Evolutionary conservation across 176 grass and related monocot species (phyloP).

Genomic region (Musa acuminata): DNA sequence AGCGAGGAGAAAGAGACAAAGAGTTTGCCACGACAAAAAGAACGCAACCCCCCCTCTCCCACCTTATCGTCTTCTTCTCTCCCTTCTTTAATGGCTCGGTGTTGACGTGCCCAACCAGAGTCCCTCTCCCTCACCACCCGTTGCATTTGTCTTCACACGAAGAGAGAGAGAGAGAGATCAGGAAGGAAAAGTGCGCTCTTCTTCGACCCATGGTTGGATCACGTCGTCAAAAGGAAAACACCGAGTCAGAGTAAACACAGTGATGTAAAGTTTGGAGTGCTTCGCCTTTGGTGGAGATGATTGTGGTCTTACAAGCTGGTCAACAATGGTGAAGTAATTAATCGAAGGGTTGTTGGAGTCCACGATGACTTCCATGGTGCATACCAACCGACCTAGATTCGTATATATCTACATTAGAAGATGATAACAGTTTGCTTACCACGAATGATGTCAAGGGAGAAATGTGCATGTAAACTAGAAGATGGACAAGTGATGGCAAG

Average conservation of each 20-base stretch:
- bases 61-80: background rate
- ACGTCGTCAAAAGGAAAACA: background rate
- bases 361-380: too few species aligned
- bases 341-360: too few species aligned
- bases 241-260: background rate
- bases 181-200: background rate
- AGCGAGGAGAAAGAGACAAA: background rate
- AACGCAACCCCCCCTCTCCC: background rate
- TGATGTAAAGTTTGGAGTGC: background rate
- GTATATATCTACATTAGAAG: too few species aligned
- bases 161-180: background rate
- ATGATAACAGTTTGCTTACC: too few species aligned
- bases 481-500: too few species aligned
- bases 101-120: conserved; percentile 7
- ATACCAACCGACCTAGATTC: too few species aligned
- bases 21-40: background rate
- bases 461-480: too few species aligned
- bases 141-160: background rate
- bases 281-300: background rate
- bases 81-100: background rate
- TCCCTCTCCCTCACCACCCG: background rate
- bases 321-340: too few species aligned
- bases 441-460: too few species aligned
- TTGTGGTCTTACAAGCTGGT: too few species aligned
- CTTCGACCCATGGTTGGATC: background rate